phyloP scores from a whole-genome alignment of 768 basidiomycete species.

The Rubroboletus satanas region DNA sequence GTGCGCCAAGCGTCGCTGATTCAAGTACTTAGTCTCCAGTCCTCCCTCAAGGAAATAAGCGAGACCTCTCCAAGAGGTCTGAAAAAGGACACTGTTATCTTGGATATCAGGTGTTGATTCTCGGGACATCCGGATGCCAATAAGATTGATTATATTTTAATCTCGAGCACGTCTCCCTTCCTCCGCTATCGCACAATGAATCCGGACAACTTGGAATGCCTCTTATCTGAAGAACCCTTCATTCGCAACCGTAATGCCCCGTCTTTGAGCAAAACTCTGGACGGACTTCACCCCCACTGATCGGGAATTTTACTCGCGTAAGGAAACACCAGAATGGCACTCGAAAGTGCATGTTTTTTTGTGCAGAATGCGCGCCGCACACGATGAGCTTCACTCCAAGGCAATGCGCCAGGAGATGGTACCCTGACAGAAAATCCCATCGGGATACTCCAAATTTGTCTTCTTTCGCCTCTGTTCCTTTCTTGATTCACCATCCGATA shows the following conservation, averaged over 20 bases:
- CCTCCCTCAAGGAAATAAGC: not conserved
- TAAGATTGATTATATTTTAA: not conserved
- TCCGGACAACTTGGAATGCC: not conserved
- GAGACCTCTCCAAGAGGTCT: not conserved
- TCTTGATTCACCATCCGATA: conserved; percentile 10
- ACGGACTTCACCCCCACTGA: not conserved
- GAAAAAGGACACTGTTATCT: conserved; percentile 1
- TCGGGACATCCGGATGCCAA: not conserved
- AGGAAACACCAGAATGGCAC: not conserved
- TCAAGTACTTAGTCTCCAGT: not conserved
- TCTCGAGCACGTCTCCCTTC: not conserved
- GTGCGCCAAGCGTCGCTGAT: not conserved
- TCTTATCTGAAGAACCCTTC: not conserved
- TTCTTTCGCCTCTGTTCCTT: conserved; percentile 1
- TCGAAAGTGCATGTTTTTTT: not conserved
- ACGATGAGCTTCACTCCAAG: not conserved
- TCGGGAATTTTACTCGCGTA: not conserved
- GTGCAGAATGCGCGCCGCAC: not conserved
- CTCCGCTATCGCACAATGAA: not conserved
- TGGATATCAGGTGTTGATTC: not conserved
- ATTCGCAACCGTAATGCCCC: not conserved
- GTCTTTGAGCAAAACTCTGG: too few species aligned
- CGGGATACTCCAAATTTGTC: not conserved
- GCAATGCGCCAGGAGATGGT: not conserved
- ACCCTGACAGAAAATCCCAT: conserved; percentile 1